Evolutionary conservation across 2,329 filamentous ascomycete species (phyloP).

Genomic region (Cadophora luteo-olivacea): DNA sequence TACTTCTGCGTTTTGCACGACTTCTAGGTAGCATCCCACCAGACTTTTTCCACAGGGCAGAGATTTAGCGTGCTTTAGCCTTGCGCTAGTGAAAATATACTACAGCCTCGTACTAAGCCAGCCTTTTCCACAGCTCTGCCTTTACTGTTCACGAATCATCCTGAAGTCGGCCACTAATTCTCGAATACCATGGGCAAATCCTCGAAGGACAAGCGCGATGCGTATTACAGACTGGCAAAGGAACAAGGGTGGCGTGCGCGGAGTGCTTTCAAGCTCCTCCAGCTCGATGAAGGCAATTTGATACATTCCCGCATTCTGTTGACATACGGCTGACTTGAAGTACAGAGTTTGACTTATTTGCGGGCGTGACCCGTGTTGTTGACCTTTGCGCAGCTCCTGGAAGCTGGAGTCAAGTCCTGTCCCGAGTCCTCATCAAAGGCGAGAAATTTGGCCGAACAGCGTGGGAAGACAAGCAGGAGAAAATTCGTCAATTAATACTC

Average conservation of each 20-base stretch:
- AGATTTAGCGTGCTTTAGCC: constrained; percentile 28
- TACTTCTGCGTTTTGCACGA: constrained; percentile 1
- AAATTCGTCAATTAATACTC: constrained; percentile 66
- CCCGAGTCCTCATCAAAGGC: constrained; percentile 89
- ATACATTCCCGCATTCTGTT: background rate
- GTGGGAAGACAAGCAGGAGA: constrained; percentile 84
- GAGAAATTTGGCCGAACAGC: constrained; percentile 86
- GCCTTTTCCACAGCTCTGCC: background rate
- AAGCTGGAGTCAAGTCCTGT: constrained; percentile 97
- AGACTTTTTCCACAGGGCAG: constrained; percentile 24
- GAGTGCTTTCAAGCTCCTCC: constrained; percentile 95
- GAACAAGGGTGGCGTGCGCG: constrained; percentile 98
- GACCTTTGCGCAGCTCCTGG: constrained; percentile 96
- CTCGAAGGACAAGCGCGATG: constrained; percentile 97
- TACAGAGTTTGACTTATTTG: constrained; percentile 91
- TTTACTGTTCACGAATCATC: background rate
- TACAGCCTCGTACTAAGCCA: constrained; percentile 35
- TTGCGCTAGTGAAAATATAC: constrained; percentile 32
- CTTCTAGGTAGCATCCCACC: constrained; percentile 6
- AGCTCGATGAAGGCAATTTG: constrained; percentile 79
- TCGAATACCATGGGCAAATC: constrained; percentile 80
- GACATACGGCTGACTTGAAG: background rate
- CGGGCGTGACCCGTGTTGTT: constrained; percentile 88
- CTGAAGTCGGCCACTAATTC: background rate
- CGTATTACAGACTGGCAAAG: constrained; percentile 96